phyloP scores from a whole-genome alignment of 1,284 basidiomycete genomes.

The Mycosarcoma maydis region DNA sequence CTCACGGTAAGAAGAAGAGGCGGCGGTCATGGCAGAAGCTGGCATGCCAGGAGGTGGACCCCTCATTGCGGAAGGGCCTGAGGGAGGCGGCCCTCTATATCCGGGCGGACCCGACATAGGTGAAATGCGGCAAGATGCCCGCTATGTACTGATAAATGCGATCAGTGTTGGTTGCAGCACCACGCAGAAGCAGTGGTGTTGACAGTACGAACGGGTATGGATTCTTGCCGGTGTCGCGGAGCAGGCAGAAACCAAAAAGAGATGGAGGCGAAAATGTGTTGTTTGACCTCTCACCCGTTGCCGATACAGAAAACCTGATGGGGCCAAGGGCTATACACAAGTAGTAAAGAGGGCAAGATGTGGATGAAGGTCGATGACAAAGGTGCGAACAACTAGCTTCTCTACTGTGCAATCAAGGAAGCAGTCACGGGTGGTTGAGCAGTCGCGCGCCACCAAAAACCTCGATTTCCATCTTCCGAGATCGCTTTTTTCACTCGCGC shows the following conservation, averaged over 20 bases:
- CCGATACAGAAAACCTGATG: too few species aligned
- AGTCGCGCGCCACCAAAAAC: slow-evolving; percentile 16
- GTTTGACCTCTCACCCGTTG: too few species aligned
- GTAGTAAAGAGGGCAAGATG: too few species aligned
- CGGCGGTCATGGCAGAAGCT: slow-evolving; percentile 11
- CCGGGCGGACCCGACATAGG: slow-evolving; percentile 54
- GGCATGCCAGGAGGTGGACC: slow-evolving; percentile 48
- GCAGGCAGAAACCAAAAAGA: too few species aligned
- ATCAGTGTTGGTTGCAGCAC: not conserved
- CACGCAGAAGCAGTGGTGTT: not conserved
- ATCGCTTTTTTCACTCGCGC: slow-evolving; percentile 7
- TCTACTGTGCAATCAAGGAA: too few species aligned
- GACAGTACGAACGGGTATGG: too few species aligned
- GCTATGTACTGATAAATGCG: not conserved
- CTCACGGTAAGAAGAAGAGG: slow-evolving; percentile 34
- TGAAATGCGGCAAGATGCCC: not conserved
- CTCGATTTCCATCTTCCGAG: slow-evolving; percentile 37
- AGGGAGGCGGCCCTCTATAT: slow-evolving; percentile 45
- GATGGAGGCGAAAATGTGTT: too few species aligned
- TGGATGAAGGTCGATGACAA: too few species aligned
- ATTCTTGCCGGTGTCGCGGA: too few species aligned
- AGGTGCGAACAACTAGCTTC: too few species aligned
- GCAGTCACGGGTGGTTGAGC: too few species aligned
- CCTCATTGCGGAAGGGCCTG: slow-evolving; percentile 46
- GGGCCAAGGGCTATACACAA: too few species aligned